A percentile compares a stretch with the other conserved stretches of the same genome.
phyloP scores from a whole-genome alignment of 768 basidiomycete genomes.

The Boletus eberwhitei region DNA sequence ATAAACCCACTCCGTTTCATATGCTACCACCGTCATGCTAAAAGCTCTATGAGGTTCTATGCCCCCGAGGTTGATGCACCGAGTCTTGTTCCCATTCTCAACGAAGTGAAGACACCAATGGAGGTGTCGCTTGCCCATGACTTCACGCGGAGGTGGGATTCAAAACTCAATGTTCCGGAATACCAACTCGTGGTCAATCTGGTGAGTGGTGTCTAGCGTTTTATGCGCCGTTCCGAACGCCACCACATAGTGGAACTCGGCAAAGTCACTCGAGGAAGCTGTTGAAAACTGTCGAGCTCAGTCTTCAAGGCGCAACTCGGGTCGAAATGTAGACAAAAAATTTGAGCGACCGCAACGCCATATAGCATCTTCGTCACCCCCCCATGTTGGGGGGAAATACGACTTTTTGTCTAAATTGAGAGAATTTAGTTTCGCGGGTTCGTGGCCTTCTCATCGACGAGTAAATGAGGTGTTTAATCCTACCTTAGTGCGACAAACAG shows the following conservation, averaged over 20 bases:
- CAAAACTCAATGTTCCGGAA: constrained; percentile 8
- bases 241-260: constrained; percentile 42
- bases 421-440: constrained; percentile 26
- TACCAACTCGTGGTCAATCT: constrained; percentile 39
- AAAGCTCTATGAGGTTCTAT: constrained; percentile 62
- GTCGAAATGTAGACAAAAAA: neutral
- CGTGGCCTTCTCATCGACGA: neutral
- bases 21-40: constrained; percentile 53
- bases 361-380: neutral
- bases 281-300: constrained; percentile 10
- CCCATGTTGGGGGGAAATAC: neutral
- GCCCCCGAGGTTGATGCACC: constrained; percentile 40
- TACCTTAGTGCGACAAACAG: constrained; percentile 54
- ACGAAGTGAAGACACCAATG: constrained; percentile 21
- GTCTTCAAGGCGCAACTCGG: neutral
- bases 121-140: constrained; percentile 35
- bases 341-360: neutral
- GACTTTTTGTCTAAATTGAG: constrained; percentile 13
- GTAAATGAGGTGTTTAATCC: neutral
- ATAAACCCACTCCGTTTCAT: constrained; percentile 33
- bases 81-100: constrained; percentile 15
- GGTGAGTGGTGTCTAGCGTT: constrained; percentile 25
- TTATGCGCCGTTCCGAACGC: neutral
- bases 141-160: constrained; percentile 31
- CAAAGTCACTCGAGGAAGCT: constrained; percentile 35